Percentiles rank a stretch among this genome's conserved stretches.
Evolutionary conservation across 495 filamentous ascomycete genomes (phyloP).

Genomic region (Pyronema omphalodes): DNA sequence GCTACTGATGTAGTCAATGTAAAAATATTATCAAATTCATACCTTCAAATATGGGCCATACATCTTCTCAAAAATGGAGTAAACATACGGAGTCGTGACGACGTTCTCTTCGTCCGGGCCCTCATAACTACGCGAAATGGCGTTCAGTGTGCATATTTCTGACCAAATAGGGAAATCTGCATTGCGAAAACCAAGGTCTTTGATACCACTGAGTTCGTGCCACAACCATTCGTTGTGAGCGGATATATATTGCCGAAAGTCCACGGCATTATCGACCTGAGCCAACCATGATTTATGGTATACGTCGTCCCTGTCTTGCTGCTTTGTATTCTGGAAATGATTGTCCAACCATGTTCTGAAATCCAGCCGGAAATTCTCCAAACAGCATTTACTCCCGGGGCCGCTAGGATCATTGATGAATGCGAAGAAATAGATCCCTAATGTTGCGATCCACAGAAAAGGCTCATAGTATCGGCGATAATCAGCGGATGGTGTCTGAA

Average conservation of each 20-base stretch:
- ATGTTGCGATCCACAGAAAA: slow-evolving; percentile 48
- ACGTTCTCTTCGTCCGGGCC: slow-evolving; percentile 27
- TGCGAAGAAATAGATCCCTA: slow-evolving; percentile 40
- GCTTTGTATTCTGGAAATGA: not conserved
- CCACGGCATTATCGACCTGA: slow-evolving; percentile 37
- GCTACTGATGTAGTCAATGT: too few relatives aligned
- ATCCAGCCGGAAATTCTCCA: slow-evolving; percentile 34
- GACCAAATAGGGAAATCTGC: slow-evolving; percentile 9
- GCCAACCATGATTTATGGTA: slow-evolving; percentile 26
- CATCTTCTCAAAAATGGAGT: slow-evolving; percentile 43
- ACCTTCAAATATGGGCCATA: slow-evolving; percentile 34
- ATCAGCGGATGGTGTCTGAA: slow-evolving; percentile 34
- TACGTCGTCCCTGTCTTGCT: not conserved
- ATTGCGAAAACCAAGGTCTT: not conserved
- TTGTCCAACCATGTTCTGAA: slow-evolving; percentile 38
- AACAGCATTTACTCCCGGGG: slow-evolving; percentile 21
- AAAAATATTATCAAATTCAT: too few relatives aligned
- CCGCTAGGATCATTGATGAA: slow-evolving; percentile 34
- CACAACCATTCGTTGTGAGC: slow-evolving; percentile 43
- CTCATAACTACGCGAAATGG: slow-evolving; percentile 3
- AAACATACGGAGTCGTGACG: slow-evolving; percentile 48
- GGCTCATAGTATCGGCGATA: slow-evolving; percentile 40
- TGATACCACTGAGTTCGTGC: slow-evolving; percentile 38
- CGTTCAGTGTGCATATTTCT: slow-evolving; percentile 11
- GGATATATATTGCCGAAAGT: slow-evolving; percentile 39